Evolutionary conservation across 441 rosid genomes (phyloP).

Genomic region (Hura crepitans): DNA sequence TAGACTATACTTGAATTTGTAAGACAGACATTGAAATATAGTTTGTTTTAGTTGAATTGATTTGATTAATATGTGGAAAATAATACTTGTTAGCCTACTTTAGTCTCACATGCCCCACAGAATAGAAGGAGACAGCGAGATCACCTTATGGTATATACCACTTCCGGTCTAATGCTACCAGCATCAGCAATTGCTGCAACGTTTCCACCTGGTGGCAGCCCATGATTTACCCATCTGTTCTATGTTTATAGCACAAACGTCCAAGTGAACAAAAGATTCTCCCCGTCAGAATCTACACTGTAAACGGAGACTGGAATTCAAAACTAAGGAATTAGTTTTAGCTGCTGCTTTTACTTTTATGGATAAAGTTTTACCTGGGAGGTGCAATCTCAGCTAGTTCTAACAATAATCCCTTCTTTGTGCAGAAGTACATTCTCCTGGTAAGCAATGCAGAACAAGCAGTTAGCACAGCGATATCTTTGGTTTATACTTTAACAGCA

Average conservation of each 20-base stretch:
- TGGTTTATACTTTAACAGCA: conserved; percentile 3
- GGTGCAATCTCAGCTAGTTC: conserved; percentile 53
- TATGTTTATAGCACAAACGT: conserved; percentile 30
- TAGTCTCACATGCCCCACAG: neutral
- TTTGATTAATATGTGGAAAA: neutral
- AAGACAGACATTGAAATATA: too few species aligned
- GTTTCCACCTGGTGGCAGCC: conserved; percentile 59
- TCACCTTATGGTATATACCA: conserved; percentile 57
- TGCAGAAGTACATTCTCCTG: conserved; percentile 65
- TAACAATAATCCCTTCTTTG: conserved; percentile 46
- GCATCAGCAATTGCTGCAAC: conserved; percentile 59
- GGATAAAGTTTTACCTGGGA: conserved; percentile 42
- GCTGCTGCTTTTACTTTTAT: conserved; percentile 9
- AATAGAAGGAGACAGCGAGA: neutral
- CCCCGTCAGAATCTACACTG: conserved; percentile 25
- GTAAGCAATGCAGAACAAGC: conserved; percentile 11
- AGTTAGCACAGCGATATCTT: neutral
- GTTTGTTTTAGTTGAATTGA: too few species aligned
- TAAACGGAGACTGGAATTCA: conserved; percentile 26
- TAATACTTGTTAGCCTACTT: neutral
- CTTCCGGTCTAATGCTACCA: conserved; percentile 41
- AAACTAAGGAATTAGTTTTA: conserved; percentile 15
- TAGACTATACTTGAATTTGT: too few species aligned
- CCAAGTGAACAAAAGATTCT: conserved; percentile 28
- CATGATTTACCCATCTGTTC: conserved; percentile 67